phyloP scores from a whole-genome alignment of 768 basidiomycete genomes.

The Boletus speciosus region DNA sequence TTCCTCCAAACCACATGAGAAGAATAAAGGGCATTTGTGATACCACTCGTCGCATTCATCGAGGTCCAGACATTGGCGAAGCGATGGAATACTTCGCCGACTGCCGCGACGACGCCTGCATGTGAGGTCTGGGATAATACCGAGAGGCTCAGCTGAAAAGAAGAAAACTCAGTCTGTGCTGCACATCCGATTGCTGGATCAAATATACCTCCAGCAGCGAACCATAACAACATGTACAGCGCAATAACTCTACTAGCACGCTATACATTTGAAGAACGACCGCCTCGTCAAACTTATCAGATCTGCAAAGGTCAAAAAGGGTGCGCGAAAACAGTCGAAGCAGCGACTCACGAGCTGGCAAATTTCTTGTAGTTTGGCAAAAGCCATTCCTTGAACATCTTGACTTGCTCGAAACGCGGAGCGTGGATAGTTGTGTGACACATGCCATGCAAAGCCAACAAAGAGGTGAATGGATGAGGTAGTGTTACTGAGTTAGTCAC shows the following conservation, averaged over 20 bases:
- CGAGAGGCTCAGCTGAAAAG: constrained; percentile 46
- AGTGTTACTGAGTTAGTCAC: constrained; percentile 31
- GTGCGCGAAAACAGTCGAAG: background rate
- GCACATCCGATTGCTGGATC: background rate
- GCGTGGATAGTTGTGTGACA: constrained; percentile 51
- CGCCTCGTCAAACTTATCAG: constrained; percentile 32
- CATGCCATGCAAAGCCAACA: constrained; percentile 36
- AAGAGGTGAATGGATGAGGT: constrained; percentile 30
- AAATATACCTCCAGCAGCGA: constrained; percentile 62
- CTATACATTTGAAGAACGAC: constrained; percentile 54
- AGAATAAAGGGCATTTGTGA: constrained; percentile 57
- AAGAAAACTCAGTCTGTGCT: constrained; percentile 1
- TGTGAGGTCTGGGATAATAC: constrained; percentile 53
- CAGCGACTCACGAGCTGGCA: constrained; percentile 42
- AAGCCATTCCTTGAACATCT: constrained; percentile 69
- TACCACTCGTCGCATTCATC: constrained; percentile 57
- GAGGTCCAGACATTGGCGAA: constrained; percentile 75
- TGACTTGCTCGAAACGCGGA: constrained; percentile 71
- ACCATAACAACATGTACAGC: constrained; percentile 59
- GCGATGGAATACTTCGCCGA: constrained; percentile 70
- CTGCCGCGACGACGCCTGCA: constrained; percentile 51
- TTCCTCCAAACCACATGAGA: constrained; percentile 63
- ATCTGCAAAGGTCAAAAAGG: constrained; percentile 12
- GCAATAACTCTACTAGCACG: constrained; percentile 57
- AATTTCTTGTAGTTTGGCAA: constrained; percentile 62